phyloP scores from a whole-genome alignment of 257 asterid genomes.

The Solanum pimpinellifolium region DNA sequence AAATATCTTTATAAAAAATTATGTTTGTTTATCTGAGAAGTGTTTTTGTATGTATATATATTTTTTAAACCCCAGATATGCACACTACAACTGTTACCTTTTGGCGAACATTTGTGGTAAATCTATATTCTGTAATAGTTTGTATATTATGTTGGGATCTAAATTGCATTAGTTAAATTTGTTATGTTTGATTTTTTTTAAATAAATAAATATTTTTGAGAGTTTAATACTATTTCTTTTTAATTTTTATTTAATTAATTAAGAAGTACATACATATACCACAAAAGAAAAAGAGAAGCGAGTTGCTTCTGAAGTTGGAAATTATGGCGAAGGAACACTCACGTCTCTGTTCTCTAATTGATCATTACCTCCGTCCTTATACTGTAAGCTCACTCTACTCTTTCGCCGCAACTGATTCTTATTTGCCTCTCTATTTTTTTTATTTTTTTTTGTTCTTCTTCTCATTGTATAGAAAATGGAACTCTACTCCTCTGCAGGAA shows the following conservation, averaged over 20 bases:
- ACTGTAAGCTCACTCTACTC: conserved; percentile 12
- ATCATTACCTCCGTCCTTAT: conserved; percentile 31
- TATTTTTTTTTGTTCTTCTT: not conserved
- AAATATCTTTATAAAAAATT: too few relatives aligned
- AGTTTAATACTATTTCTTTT: too few relatives aligned
- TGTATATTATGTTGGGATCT: too few relatives aligned
- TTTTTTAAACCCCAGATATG: too few relatives aligned
- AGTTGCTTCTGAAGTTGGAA: not conserved
- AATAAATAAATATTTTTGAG: too few relatives aligned
- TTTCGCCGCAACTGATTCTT: not conserved
- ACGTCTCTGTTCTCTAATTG: conserved; percentile 38
- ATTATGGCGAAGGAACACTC: conserved; percentile 5
- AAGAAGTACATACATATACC: not conserved
- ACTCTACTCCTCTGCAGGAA: conserved; percentile 25
- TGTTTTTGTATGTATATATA: not conserved
- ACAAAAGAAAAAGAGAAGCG: not conserved
- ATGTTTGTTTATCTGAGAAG: not conserved
- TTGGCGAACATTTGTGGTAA: too few relatives aligned
- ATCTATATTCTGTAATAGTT: too few relatives aligned
- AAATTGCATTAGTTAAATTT: too few relatives aligned
- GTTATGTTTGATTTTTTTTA: too few relatives aligned
- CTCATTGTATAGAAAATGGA: not conserved
- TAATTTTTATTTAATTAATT: too few relatives aligned
- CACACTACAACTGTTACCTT: too few relatives aligned
- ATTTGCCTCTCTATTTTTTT: not conserved